phyloP scores from a whole-genome alignment of 139 green algal genomes.

The Gonium pectorale region DNA sequence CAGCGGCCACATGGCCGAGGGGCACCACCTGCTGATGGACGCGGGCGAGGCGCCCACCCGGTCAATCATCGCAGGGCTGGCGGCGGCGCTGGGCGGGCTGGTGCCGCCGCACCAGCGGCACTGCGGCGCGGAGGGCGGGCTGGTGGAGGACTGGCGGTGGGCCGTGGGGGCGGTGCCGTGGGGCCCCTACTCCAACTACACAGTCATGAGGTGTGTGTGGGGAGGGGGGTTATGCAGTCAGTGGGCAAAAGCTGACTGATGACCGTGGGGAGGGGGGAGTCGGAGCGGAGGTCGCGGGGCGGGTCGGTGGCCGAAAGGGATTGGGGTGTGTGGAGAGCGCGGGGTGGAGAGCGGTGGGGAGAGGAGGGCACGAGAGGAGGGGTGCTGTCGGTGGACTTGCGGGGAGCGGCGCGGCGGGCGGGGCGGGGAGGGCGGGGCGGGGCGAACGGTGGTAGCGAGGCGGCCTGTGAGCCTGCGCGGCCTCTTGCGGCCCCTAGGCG shows the following conservation, averaged over 20 bases:
- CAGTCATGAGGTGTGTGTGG: conserved; percentile 33
- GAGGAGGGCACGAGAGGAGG: background rate
- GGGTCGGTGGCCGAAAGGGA: too few species aligned
- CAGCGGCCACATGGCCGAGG: conserved; percentile 49
- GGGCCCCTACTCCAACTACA: conserved; percentile 61
- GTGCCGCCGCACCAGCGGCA: conserved; percentile 26
- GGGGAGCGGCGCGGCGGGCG: too few species aligned
- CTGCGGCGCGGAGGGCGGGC: background rate
- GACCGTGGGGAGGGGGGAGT: too few species aligned
- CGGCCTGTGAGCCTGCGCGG: too few species aligned
- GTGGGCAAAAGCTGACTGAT: too few species aligned
- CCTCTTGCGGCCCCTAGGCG: too few species aligned
- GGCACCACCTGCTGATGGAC: conserved; percentile 49
- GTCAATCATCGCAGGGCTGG: conserved; percentile 58
- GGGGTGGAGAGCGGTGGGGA: background rate
- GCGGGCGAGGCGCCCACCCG: conserved; percentile 31
- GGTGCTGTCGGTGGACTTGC: background rate
- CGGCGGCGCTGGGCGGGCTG: conserved; percentile 44
- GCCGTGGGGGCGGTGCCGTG: conserved; percentile 59
- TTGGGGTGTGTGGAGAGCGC: too few species aligned
- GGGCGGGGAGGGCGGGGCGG: too few species aligned
- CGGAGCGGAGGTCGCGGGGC: too few species aligned
- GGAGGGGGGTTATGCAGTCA: background rate
- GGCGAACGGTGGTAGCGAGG: too few species aligned
- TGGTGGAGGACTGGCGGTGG: conserved; percentile 67